Evolutionary conservation across 495 filamentous ascomycete genomes (phyloP), one percentile per base, ranked within the genome.

Genomic region (Staphylotrichum longicolle): DNA sequence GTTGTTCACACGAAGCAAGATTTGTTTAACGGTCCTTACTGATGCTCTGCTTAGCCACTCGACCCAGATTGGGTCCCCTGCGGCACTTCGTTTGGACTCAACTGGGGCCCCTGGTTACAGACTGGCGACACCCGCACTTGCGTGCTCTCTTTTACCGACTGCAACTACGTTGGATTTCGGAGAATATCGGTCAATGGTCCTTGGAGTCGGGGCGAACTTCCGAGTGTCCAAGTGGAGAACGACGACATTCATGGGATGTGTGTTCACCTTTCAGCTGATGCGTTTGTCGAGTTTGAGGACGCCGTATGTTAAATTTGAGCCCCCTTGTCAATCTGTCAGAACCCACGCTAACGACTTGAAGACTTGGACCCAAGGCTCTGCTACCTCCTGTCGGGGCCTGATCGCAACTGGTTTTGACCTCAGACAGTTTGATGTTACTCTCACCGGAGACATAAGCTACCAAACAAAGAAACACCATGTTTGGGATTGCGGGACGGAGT

Each of bases 231-330:
- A 0, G 63, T 76, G 1, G 65, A 60, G 15, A 45, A 59, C n/a
- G 50, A 57, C 9, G 77, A 80, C 50, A 60, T 58, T 0, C 64
- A 67, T 34, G 77, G 76, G 0, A 69, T 73, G 55, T 82, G 79
- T 49, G 56, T 80, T 10, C 68, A 74, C 63, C 63, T 80, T 15
- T 73, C 77, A 3, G 68, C 71, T 7, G 77, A 82, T 47, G 69
- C 74, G 0, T 80, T 80, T 58, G 70, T 82, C 3, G 73, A 74
- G 61, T 82, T 78, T 69, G 79, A 82, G 58, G 68, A 79, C 45
- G 65, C 63, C 7, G 79, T 78, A 66, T 57, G 75, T 51, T 32
- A 32, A 7, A 27, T 27, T 27, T 27, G 20, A 27, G 1, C 20
- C 20, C 4, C 14, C 15, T 57, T 15, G 4, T 39, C 7, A 48